Evolutionary conservation across 257 asterid genomes (phyloP), one percentile per base, ranked within the genome.

Genomic region (Forsythia viridissima): DNA sequence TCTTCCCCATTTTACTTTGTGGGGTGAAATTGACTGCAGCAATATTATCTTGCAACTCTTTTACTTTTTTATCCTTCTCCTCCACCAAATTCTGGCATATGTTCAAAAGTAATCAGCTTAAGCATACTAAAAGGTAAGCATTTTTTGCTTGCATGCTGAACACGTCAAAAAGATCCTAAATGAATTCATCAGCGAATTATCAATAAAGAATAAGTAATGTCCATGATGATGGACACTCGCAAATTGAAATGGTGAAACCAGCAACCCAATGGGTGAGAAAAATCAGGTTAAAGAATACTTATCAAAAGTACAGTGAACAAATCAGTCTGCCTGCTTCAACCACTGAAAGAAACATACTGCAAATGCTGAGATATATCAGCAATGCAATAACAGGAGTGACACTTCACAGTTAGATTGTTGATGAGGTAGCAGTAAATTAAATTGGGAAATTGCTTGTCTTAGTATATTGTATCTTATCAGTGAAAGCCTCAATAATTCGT

Each of bases 1-100:
- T 88, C 90, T 90, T 93, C 74, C 98, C 98, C 98, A 93, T 93
- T 86, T 92, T 96, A 89, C 99, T 96, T 80, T 92, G 97, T 44
- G 98, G 92, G 80, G 97, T 93, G 89, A 95, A 95, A 86, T 91
- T 89, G 75, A 95, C 97, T 4, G 97, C 98, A 83, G 92, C 94
- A 74, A 92, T 85, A 84, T 96, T 91, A 75, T 96, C 99, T 73
- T 89, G 92, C 93, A 96, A 85, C 91, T 96, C 97, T 71, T 90
- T 95, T 51, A 95, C 90, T 87, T 92, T 96, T 83, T 89, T 90
- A 82, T 96, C 99, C 90, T 96, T 96, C 93, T 96, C 99, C 80
- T 92, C 98, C 73, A 93, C 99, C 95, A 96, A 88, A 88, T 88
- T 93, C 99, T 95, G 85, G 65, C 70, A 77, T 76, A 67, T 30